Evolutionary conservation across 305 asterid species (phyloP).

Genomic region (Salvia sclarea): DNA sequence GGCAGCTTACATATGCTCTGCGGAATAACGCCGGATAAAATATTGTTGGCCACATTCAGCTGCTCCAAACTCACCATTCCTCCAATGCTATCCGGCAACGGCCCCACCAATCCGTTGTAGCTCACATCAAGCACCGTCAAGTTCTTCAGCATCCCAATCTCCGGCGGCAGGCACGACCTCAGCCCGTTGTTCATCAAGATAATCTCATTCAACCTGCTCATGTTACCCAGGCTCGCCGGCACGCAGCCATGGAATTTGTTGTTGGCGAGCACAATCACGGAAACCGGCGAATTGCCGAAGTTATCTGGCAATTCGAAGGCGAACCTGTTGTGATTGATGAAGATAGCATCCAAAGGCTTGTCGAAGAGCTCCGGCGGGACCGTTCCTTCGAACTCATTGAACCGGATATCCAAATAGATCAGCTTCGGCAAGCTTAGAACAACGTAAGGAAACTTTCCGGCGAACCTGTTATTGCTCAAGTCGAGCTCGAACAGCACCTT

Average conservation of each 20-base stretch:
- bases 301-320: constrained; percentile 75
- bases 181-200: constrained; percentile 67
- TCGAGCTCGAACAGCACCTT: constrained; percentile 69
- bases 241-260: constrained; percentile 78
- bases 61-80: constrained; percentile 70
- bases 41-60: constrained; percentile 68
- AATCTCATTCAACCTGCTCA: constrained; percentile 65
- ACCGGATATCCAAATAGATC: constrained; percentile 64
- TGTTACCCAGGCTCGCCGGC: constrained; percentile 74
- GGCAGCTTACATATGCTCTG: constrained; percentile 59
- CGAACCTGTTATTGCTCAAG: constrained; percentile 82
- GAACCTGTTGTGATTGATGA: constrained; percentile 76
- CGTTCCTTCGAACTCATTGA: constrained; percentile 79
- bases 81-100: constrained; percentile 60
- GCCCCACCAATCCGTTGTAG: constrained; percentile 56
- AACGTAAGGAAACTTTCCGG: constrained; percentile 78
- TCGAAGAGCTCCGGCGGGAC: constrained; percentile 69
- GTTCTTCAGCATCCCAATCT: constrained; percentile 65
- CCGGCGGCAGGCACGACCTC: constrained; percentile 75
- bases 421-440: constrained; percentile 60
- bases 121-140: constrained; percentile 77
- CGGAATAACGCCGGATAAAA: constrained; percentile 56
- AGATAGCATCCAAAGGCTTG: constrained; percentile 74
- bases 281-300: constrained; percentile 85
- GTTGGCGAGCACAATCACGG: constrained; percentile 74